Base-by-base conservation (phyloP, 2,329 filamentous ascomycete species). In the Pyrenophora graminea region DNA sequence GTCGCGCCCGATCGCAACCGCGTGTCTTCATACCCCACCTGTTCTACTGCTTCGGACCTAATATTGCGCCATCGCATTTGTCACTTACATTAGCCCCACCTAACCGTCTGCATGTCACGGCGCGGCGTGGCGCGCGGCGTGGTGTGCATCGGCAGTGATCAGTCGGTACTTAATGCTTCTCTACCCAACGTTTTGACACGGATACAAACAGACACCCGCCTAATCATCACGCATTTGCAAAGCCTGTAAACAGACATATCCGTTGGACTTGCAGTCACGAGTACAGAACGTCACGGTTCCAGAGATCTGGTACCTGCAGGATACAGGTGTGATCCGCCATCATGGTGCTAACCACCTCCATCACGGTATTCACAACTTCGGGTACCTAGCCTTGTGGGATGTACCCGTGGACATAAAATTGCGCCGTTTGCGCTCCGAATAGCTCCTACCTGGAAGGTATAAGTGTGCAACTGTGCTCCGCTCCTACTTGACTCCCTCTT, bases 311-410 rank as follows among this genome's bases (percentile, higher is more conserved):
- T 27, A 36, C 18, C 18, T 32, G 23, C 34, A 34, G 18, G 33
- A 31, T 21, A n/a, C 43, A 21, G 36, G 48, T 31, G 50, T 48
- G 19, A 55, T 45, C 41, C 45, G 61, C 58, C 63, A 66, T 59
- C 63, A 66, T 48, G 62, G 63, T 66, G 43, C 63, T 61, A 39
- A 40, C 19, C 21, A 32, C 53, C 55, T 34, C 63, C 62, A 65
- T 66, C 63, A 66, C 51, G 61, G 63, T 65, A 55, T 65, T 65
- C 62, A 65, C 48, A 15, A 15, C 33, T 43, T 33, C 37, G 41
- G 39, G 39, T 45, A 55, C 43, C 51, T 56, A 54, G 43, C 33
- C 30, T 34, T 19, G 23, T 13, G 33, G 42, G 48, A 36, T 33
- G 21, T 30, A 37, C 51, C 30, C 52, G n/a, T 42, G n/a, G 36